phyloP scores from a whole-genome alignment of 2,329 filamentous ascomycete species.

The Colletotrichum sublineola region DNA sequence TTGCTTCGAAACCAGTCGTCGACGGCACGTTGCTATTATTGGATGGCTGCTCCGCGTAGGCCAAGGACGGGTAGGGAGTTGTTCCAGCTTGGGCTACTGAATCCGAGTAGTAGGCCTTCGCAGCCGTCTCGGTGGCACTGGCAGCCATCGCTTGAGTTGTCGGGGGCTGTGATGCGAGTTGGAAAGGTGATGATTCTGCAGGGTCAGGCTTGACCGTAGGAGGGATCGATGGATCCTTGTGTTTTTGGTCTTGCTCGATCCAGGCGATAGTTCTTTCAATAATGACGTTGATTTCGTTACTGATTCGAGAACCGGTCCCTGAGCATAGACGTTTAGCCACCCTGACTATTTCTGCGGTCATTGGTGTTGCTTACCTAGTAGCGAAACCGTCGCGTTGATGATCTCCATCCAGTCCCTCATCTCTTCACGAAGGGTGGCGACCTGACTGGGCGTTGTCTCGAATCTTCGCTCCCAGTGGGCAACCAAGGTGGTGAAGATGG shows the following conservation, averaged over 20 bases:
- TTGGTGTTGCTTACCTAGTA: slow-evolving; percentile 70
- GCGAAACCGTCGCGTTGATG: slow-evolving; percentile 73
- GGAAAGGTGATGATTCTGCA: slow-evolving; percentile 23
- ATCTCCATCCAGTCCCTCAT: slow-evolving; percentile 79
- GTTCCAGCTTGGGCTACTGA: slow-evolving; percentile 46
- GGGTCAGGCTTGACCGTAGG: slow-evolving; percentile 33
- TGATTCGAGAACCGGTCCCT: slow-evolving; percentile 61
- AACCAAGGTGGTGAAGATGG: slow-evolving; percentile 80
- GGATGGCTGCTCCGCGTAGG: slow-evolving; percentile 49
- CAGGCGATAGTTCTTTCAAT: slow-evolving; percentile 65
- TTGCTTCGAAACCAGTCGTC: slow-evolving; percentile 31
- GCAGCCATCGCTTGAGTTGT: slow-evolving; percentile 14
- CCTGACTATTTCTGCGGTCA: too few species aligned
- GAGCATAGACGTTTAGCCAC: slow-evolving; percentile 31
- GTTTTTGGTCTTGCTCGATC: slow-evolving; percentile 63
- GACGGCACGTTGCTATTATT: slow-evolving; percentile 41
- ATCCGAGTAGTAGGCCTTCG: slow-evolving; percentile 51
- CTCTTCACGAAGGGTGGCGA: slow-evolving; percentile 72
- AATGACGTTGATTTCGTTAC: slow-evolving; percentile 60
- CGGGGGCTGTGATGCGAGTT: slow-evolving; percentile 27
- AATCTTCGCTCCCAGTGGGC: slow-evolving; percentile 76
- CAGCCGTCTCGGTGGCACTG: slow-evolving; percentile 41
- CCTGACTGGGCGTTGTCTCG: slow-evolving; percentile 68
- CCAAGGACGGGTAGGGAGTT: slow-evolving; percentile 49
- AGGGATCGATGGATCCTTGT: slow-evolving; percentile 38